A percentile compares a stretch with the other conserved stretches of the same genome.
Conservation (phyloP, 139 green algal species). For the Chlorella sp. region DNA sequence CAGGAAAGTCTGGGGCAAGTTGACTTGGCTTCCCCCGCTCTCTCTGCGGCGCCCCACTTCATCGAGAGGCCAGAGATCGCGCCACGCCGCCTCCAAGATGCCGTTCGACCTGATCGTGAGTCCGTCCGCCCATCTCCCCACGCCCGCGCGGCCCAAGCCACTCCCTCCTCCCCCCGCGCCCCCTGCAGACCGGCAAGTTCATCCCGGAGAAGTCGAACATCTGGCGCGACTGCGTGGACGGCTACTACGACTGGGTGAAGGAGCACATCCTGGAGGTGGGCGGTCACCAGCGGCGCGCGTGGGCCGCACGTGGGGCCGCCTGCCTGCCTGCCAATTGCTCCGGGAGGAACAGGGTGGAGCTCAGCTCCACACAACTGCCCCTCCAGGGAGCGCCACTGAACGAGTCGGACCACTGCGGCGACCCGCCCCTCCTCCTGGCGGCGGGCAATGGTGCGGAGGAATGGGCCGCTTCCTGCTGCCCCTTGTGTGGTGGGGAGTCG, state of each 20-base stretch:
- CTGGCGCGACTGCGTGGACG: constrained; percentile 94
- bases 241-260: constrained; percentile 94
- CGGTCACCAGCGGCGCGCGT: neutral
- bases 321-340: no score
- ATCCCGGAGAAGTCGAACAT: constrained; percentile 97
- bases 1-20: no score
- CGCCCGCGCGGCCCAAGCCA: neutral
- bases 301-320: no score
- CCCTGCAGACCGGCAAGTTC: constrained; percentile 81
- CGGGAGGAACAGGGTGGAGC: no score
- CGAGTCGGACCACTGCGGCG: constrained; percentile 91
- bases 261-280: constrained; percentile 86
- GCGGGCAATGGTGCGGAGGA: constrained; percentile 90
- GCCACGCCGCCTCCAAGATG: constrained; percentile 31
- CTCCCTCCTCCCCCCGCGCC: neutral
- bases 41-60: no score
- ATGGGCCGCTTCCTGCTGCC: no score
- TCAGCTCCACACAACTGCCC: no score
- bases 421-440: constrained; percentile 89
- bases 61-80: neutral
- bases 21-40: no score
- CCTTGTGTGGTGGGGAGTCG: no score
- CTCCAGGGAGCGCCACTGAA: constrained; percentile 84
- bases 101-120: constrained; percentile 59
- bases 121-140: neutral